Conservation (phyloP, 2,329 filamentous ascomycete species). For the Ascochyta lentis region DNA sequence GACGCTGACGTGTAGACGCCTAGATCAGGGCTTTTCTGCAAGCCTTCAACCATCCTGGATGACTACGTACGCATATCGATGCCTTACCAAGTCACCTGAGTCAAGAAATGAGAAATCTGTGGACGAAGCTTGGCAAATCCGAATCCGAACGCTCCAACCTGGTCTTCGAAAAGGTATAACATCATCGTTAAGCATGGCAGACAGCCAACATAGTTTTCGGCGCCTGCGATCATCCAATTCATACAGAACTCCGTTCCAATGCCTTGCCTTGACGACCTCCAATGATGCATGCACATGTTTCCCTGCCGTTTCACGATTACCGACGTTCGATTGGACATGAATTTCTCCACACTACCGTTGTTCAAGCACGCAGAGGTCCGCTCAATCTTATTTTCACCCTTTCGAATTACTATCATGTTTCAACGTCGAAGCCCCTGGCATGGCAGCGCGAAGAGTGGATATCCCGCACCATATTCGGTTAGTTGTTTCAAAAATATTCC, state of each 20-base stretch:
- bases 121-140: background rate
- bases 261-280: background rate
- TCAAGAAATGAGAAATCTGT: background rate
- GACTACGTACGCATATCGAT: background rate
- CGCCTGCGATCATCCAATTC: background rate
- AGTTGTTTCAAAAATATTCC: constrained; percentile 27
- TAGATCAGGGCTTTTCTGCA: background rate
- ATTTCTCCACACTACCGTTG: constrained; percentile 7
- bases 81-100: background rate
- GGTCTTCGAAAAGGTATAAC: background rate
- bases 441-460: constrained; percentile 23
- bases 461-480: constrained; percentile 9
- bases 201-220: background rate
- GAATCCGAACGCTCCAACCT: background rate
- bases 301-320: background rate
- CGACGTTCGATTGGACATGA: background rate
- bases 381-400: constrained; percentile 13
- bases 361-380: constrained; percentile 3
- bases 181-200: background rate
- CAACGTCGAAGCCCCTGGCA: constrained; percentile 18
- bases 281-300: background rate
- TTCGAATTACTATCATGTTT: constrained; percentile 22
- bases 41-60: background rate
- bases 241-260: background rate
- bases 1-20: background rate